Percentiles rank a stretch among this genome's conserved stretches.
phyloP scores from a whole-genome alignment of 805 yeast species.

The Starmerella asiatica region DNA sequence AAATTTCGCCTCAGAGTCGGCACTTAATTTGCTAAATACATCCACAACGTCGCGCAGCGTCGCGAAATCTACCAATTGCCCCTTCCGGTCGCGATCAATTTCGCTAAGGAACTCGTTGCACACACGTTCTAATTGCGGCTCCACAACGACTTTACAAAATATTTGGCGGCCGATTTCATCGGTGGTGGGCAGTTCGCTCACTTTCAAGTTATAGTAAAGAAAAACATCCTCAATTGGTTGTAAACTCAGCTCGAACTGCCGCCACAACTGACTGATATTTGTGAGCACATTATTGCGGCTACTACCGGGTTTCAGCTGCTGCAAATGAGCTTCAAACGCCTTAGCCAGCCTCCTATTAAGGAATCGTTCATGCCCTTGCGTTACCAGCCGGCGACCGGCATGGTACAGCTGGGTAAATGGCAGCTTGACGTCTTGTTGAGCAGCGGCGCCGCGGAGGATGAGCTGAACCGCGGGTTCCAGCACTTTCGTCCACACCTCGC shows the following conservation, averaged over 20 bases:
- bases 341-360: conserved; percentile 14
- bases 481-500: conserved; percentile 15
- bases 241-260: conserved; percentile 11
- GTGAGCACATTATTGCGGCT: conserved; percentile 5
- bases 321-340: conserved; percentile 9
- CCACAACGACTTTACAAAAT: conserved; percentile 15
- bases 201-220: conserved; percentile 19
- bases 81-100: conserved; percentile 7
- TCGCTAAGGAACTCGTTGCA: conserved; percentile 3
- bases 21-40: neutral
- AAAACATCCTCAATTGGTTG: conserved; percentile 18
- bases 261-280: conserved; percentile 13
- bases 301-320: neutral
- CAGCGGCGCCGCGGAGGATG: conserved; percentile 6
- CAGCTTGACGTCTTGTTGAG: conserved; percentile 6
- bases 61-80: neutral
- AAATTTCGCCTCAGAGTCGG: neutral
- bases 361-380: conserved; percentile 19
- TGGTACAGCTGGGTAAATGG: conserved; percentile 17
- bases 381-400: conserved; percentile 18
- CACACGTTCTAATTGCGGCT: conserved; percentile 2
- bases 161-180: conserved; percentile 14
- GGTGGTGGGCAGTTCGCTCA: conserved; percentile 10
- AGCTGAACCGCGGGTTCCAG: conserved; percentile 20
- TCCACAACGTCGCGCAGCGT: neutral